phyloP scores from a whole-genome alignment of 2,329 filamentous ascomycete genomes.

The Fusarium guadeloupense region DNA sequence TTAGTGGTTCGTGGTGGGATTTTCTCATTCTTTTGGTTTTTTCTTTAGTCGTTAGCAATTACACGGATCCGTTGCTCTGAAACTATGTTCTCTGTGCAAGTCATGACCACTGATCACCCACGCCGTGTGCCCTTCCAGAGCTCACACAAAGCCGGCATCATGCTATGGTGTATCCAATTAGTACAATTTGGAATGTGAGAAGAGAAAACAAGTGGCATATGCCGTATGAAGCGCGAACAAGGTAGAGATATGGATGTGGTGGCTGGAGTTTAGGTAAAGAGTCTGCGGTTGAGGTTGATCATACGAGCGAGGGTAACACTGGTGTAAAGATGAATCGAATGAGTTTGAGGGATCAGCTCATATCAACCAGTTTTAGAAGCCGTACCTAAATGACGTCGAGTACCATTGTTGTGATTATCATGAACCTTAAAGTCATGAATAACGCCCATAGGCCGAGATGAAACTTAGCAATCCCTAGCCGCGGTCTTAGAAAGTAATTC shows the following conservation, averaged over 20 bases:
- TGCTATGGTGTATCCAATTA: constrained; percentile 2
- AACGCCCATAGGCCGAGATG: not conserved
- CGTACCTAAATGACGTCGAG: not conserved
- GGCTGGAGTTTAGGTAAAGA: not conserved
- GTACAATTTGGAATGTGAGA: not conserved
- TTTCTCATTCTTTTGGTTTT: not conserved
- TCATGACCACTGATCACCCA: constrained; percentile 1
- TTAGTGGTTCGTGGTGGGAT: not conserved
- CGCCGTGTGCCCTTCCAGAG: constrained; percentile 17
- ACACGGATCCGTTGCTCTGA: constrained; percentile 15
- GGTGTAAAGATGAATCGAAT: constrained; percentile 11
- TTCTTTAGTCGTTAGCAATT: constrained; percentile 16
- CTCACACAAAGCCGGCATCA: constrained; percentile 9
- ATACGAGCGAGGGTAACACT: constrained; percentile 29
- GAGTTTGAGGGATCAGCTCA: not conserved
- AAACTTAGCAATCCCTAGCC: not conserved
- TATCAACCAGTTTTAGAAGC: not conserved
- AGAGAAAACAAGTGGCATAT: constrained; percentile 1
- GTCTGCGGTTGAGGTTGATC: constrained; percentile 12
- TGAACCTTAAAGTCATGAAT: not conserved
- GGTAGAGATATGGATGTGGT: not conserved
- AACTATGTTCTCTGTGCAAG: constrained; percentile 12
- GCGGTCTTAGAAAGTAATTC: not conserved
- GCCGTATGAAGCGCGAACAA: not conserved
- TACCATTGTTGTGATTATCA: not conserved